Base-by-base conservation (phyloP, 2,329 filamentous ascomycete species). In the Alternaria triticina region DNA sequence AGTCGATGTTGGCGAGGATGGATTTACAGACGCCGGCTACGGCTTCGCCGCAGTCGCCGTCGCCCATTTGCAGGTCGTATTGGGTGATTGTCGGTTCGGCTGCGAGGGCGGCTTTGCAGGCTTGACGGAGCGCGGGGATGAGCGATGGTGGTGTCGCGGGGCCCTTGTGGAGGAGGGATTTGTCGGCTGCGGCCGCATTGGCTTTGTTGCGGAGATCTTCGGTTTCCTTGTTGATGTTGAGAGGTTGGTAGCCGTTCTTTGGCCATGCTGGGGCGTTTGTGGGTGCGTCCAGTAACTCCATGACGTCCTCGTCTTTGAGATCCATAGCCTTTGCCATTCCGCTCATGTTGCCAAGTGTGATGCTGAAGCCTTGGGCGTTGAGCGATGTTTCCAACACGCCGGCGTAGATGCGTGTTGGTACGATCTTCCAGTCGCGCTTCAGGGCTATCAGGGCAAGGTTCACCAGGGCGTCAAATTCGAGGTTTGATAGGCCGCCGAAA, bases 1-100 rank as follows among this genome's bases (percentile, higher is more conserved):
- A 87, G 57, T 85, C 82, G 23, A 85, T 74, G 57, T 82, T 79
- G 6, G 75, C 63, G 22, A 84, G 79, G 23, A 85, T 81, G n/a
- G 74, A 74, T 65, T 85, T 93, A 92, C 72, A 97, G 81, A 46
- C 92, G 88, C 67, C 92, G 88, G 50, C 77, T 1, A 84, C 82
- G 25, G 83, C 82, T 72, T 91, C 87, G 40, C 94, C 94, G 75
- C 94, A 97, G 81, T 97, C 94, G 50, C 94, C 94, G 75, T 97
- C 94, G 55, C 94, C 94, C 61, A 97, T 93, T 23, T 96, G 88
- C 0, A 93, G 94, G 74, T 92, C 90, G 78, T 86, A 92, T 63
- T 84, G 85, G 12, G 90, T 92, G 56, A 92, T 85, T 30, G 86
- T 84, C 9, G 88, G 85, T 72, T 92, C 90, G 4, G 88, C 87